These are phyloP conservation scores for Calcarisporium arbuscula DNA, from an alignment of 2,329 filamentous ascomycete species.

Conservation along the genomic window DNA sequence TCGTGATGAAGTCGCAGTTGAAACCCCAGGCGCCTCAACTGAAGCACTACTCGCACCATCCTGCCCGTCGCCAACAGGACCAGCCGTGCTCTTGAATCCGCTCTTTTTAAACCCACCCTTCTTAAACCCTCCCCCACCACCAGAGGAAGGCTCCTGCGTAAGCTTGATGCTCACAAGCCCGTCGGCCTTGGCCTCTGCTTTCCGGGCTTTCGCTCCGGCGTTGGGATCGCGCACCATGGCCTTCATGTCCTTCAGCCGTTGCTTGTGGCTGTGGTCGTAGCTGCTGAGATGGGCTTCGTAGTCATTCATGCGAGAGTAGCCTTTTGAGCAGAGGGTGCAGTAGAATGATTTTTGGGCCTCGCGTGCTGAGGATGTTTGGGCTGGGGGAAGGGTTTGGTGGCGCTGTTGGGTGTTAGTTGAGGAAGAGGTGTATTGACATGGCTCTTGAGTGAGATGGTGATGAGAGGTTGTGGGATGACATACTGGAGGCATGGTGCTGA, in stretches of 20 bases:
- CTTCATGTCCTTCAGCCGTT: slow-evolving; percentile 83
- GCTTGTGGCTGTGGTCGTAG: slow-evolving; percentile 94
- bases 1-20: slow-evolving; percentile 12
- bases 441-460: too few relatives aligned
- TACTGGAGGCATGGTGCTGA: slow-evolving; percentile 54
- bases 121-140: slow-evolving; percentile 48
- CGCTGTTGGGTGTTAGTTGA: slow-evolving; percentile 30
- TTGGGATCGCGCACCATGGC: slow-evolving; percentile 69
- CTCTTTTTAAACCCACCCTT: slow-evolving; percentile 74
- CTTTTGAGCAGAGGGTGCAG: slow-evolving; percentile 85
- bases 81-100: slow-evolving; percentile 74
- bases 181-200: slow-evolving; percentile 64
- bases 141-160: slow-evolving; percentile 21
- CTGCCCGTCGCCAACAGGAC: too few relatives aligned
- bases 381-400: slow-evolving; percentile 51
- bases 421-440: neutral
- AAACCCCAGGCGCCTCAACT: neutral
- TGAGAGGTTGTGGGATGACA: slow-evolving; percentile 12
- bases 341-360: slow-evolving; percentile 77
- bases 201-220: slow-evolving; percentile 58
- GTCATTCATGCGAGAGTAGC: slow-evolving; percentile 91
- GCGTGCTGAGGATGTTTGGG: slow-evolving; percentile 58
- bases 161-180: slow-evolving; percentile 64
- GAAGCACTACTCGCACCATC: slow-evolving; percentile 21
- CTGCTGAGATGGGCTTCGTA: slow-evolving; percentile 91